Evolutionary conservation across 1,284 basidiomycete genomes (phyloP), one percentile per base, ranked within the genome.

Genomic region (Cystobasidiaceae sp.): DNA sequence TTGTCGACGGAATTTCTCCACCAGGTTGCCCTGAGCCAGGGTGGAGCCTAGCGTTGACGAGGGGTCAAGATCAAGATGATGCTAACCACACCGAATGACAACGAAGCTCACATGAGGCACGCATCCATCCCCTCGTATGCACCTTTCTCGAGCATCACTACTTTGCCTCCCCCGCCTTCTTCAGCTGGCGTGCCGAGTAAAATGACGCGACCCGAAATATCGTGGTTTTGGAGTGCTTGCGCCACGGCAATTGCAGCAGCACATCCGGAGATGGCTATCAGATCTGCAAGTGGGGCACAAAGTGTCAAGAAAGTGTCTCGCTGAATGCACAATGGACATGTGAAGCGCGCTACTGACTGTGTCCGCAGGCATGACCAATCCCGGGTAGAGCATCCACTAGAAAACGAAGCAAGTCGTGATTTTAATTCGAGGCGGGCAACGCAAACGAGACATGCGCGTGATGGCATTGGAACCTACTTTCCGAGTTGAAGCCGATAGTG

Each of bases 121-220:
- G 82, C 84, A 75, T 88, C 85, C 86, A 88, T 89, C 41, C 80
- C 83, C 39, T 83, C 76, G 77, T 90, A 91, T 21, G 82, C 89
- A 41, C 87, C 88, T 13, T 80, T 79, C 62, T 89, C 81, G 15
- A 91, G 78, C 28, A 93, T 78, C 39, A 81, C 79, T 57, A 86
- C 80, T 77, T 93, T 93, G 23, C 90, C 90, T 19, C 82, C 86
- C 1, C 86, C 88, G 17, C 79, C 80, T 77, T 92, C 90, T 77
- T 93, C 90, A 13, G 87, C 90, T 80, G 91, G 90, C 5, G 91
- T 93, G 25, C 91, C 90, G 5, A 93, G 80, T 32, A 93, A 80
- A 49, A 91, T 79, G 17, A 93, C 80, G 57, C 81, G 87, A 1
- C 89, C 91, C 1, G 84, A 71, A 43, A 89, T 80, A 70, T 84